Evolutionary conservation across 2,329 filamentous ascomycete genomes (phyloP).

Genomic region (Cytospora mali): DNA sequence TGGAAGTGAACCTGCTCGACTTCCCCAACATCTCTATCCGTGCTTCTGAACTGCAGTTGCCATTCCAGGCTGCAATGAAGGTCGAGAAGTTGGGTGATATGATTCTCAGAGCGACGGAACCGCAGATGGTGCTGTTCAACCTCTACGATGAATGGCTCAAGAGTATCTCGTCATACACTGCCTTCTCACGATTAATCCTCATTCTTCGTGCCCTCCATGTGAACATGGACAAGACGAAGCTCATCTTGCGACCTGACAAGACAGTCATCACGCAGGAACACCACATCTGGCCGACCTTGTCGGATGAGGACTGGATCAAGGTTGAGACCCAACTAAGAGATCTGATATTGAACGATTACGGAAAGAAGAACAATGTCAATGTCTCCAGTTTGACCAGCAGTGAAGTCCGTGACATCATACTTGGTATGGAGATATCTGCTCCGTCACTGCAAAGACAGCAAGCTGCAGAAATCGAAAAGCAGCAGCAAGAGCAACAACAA

Average conservation of each 20-base stretch:
- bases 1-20: slow-evolving; percentile 95
- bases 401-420: slow-evolving; percentile 96
- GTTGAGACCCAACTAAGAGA: slow-evolving; percentile 96
- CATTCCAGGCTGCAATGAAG: slow-evolving; percentile 99
- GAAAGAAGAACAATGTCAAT: slow-evolving; percentile 99
- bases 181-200: slow-evolving; percentile 91
- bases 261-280: slow-evolving; percentile 97
- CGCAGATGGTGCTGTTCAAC: slow-evolving; percentile 99
- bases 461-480: slow-evolving; percentile 97
- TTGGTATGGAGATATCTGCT: slow-evolving; percentile 99
- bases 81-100: slow-evolving; percentile 99
- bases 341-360: slow-evolving; percentile 96
- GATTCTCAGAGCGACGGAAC: slow-evolving; percentile 95
- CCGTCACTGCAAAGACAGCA: slow-evolving; percentile 98
- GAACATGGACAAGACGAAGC: slow-evolving; percentile 97
- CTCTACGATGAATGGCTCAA: slow-evolving; percentile 99
- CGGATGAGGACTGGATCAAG: slow-evolving; percentile 98
- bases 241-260: slow-evolving; percentile 93
- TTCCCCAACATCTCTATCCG: slow-evolving; percentile 99
- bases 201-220: slow-evolving; percentile 95
- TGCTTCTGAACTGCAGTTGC: slow-evolving; percentile 92
- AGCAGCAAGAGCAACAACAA: slow-evolving; percentile 95
- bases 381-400: slow-evolving; percentile 94
- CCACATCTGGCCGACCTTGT: slow-evolving; percentile 95
- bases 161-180: slow-evolving; percentile 97